Evolutionary conservation across 495 filamentous ascomycete genomes (phyloP).

Genomic region (Filosporella fistucella): DNA sequence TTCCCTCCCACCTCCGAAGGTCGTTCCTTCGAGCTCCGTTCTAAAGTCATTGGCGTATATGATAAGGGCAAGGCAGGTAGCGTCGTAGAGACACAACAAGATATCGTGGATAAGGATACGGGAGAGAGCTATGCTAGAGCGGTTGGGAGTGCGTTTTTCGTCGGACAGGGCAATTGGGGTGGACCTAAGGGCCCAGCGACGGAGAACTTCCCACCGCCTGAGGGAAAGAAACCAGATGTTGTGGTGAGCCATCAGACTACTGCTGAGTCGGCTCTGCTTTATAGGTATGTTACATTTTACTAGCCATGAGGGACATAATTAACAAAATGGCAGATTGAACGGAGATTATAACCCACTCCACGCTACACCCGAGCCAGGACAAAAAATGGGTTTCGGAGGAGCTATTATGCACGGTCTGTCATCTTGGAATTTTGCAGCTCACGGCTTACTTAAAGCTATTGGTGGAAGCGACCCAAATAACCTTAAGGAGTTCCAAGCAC

Average conservation of each 20-base stretch:
- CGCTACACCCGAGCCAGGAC: slow-evolving; percentile 74
- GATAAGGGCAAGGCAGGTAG: slow-evolving; percentile 85
- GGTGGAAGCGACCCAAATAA: slow-evolving; percentile 75
- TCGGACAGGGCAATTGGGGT: slow-evolving; percentile 83
- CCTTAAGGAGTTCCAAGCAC: slow-evolving; percentile 79
- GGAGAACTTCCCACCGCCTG: slow-evolving; percentile 68
- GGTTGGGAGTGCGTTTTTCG: slow-evolving; percentile 68
- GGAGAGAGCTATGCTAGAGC: slow-evolving; percentile 71
- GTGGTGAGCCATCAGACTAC: slow-evolving; percentile 65
- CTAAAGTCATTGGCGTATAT: slow-evolving; percentile 81
- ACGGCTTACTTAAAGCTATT: slow-evolving; percentile 65
- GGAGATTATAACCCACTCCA: slow-evolving; percentile 93
- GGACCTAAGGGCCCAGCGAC: slow-evolving; percentile 84
- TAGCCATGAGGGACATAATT: background rate
- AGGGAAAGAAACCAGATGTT: slow-evolving; percentile 68
- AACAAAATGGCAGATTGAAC: too few relatives aligned
- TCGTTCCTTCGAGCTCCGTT: slow-evolving; percentile 68
- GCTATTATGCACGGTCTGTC: slow-evolving; percentile 85
- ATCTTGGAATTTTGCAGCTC: slow-evolving; percentile 77
- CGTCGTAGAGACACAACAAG: slow-evolving; percentile 75
- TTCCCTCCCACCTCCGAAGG: slow-evolving; percentile 71
- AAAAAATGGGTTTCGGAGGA: slow-evolving; percentile 87
- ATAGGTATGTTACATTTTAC: slow-evolving; percentile 30
- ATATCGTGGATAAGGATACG: slow-evolving; percentile 63
- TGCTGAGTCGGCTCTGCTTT: slow-evolving; percentile 66